Percentiles rank a stretch among this genome's conserved stretches.
Conservation (phyloP, 1,284 basidiomycete species). For the Porogramme epimiltina region DNA sequence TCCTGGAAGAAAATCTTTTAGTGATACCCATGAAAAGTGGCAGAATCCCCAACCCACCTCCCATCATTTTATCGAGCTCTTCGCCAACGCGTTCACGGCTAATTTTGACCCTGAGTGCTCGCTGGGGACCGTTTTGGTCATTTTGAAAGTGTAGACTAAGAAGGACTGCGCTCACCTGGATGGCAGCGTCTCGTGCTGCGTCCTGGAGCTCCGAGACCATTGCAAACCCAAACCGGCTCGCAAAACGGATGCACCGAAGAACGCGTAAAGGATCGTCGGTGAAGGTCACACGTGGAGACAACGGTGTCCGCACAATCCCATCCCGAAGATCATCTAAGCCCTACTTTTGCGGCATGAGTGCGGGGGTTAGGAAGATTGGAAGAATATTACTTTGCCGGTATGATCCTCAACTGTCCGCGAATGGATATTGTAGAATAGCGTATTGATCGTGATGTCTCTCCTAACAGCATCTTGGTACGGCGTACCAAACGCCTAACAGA, state of each 20-base stretch:
- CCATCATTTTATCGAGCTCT: slow-evolving; percentile 90
- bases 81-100: slow-evolving; percentile 89
- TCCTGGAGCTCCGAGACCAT: slow-evolving; percentile 75
- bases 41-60: slow-evolving; percentile 56
- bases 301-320: slow-evolving; percentile 87
- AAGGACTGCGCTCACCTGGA: slow-evolving; percentile 56
- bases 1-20: slow-evolving; percentile 40
- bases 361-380: too few species aligned
- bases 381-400: slow-evolving; percentile 65
- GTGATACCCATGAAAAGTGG: too few species aligned
- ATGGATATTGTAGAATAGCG: slow-evolving; percentile 97
- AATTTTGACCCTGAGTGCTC: slow-evolving; percentile 77
- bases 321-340: slow-evolving; percentile 84
- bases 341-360: slow-evolving; percentile 38
- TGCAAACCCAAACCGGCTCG: slow-evolving; percentile 85
- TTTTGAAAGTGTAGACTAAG: background rate
- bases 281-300: slow-evolving; percentile 89
- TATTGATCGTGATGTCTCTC: slow-evolving; percentile 94
- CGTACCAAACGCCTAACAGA: slow-evolving; percentile 82
- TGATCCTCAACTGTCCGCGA: slow-evolving; percentile 88
- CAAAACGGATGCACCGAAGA: slow-evolving; percentile 89
- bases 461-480: slow-evolving; percentile 90
- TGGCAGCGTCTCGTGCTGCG: slow-evolving; percentile 66
- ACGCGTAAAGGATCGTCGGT: slow-evolving; percentile 93
- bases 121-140: slow-evolving; percentile 40